Percentiles rank a stretch among this genome's conserved stretches.
These are phyloP conservation scores for Penicillium hordei DNA, from an alignment of 2,329 filamentous ascomycete genomes.

Conservation along the genomic window DNA sequence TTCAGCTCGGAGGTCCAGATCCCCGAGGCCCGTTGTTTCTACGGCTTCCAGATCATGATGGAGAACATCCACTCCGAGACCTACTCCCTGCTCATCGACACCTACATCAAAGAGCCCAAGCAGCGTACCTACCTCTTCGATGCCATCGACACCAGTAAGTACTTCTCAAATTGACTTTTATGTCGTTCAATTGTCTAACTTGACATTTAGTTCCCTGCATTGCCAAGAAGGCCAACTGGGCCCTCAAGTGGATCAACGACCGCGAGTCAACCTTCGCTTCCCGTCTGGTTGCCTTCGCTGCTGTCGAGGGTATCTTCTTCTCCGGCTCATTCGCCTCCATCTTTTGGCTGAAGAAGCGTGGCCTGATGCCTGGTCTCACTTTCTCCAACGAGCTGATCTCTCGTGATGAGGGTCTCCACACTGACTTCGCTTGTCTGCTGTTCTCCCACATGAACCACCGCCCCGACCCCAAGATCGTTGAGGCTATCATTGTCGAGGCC, in stretches of 20 bases:
- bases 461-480: slow-evolving; percentile 75
- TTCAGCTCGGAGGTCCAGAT: slow-evolving; percentile 97
- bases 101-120: slow-evolving; percentile 96
- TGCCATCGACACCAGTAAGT: slow-evolving; percentile 92
- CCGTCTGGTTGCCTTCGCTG: slow-evolving; percentile 93
- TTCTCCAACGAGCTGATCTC: slow-evolving; percentile 99
- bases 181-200: slow-evolving; percentile 27
- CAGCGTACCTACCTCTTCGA: slow-evolving; percentile 96
- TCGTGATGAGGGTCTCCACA: slow-evolving; percentile 98
- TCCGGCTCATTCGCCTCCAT: slow-evolving; percentile 97
- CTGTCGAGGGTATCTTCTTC: slow-evolving; percentile 99
- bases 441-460: slow-evolving; percentile 97
- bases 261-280: slow-evolving; percentile 91
- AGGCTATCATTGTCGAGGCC: slow-evolving; percentile 90
- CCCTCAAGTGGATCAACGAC: slow-evolving; percentile 90
- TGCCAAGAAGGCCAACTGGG: slow-evolving; percentile 98
- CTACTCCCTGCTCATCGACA: slow-evolving; percentile 98
- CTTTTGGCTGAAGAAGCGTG: slow-evolving; percentile 99
- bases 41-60: slow-evolving; percentile 99
- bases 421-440: slow-evolving; percentile 95
- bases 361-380: slow-evolving; percentile 95
- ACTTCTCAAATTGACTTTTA: not conserved
- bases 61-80: slow-evolving; percentile 99
- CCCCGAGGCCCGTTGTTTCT: slow-evolving; percentile 98
- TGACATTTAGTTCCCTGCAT: slow-evolving; percentile 76